Base-by-base conservation (phyloP, 2,329 filamentous ascomycete species). In the Phialocephala subalpina region DNA sequence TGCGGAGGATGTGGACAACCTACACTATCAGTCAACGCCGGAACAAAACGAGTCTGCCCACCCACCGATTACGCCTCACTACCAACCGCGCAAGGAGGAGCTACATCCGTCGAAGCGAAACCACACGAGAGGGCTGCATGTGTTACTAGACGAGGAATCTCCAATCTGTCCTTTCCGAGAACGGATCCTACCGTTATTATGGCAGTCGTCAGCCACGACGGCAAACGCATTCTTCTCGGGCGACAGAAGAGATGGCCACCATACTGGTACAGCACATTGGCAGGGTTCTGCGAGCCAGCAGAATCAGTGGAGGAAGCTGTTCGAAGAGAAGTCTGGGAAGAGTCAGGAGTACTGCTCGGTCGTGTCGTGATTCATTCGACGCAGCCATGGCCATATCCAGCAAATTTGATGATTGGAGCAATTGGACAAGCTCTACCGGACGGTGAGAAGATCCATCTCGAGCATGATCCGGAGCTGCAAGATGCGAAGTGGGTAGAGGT, bases 141-240 rank as follows among this genome's bases (percentile, higher is more conserved):
- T 79, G 89, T 87, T 8, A 97, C 94, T 0, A 88, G 96, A 62
- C 91, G 88, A 45, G 94, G 93, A 29, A 82, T 99, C 55, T 97
- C 94, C 36, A 99, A 99, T 80, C 84, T 97, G 61, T 91, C 86
- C 75, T 98, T 97, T 83, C 95, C 95, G 2, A 88, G 94, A 59
- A 97, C 95, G 1, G 90, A 92, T 71, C 90, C 90, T 0, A 92
- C 90, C 2, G 94, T 98, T 77, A 99, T 99, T 80, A 94, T 97
- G 81, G 95, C 94, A 0, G 90, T 97, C 12, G 87, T 98, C 36
- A 97, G 92, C 61, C 84, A 90, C 59, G 92, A 97, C 72, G 91
- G 91, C 58, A 86, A 90, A 70, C 69, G 74, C 1, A 65, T 77
- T 7, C 87, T 99, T 8, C 90, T 99, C 0, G 96, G 96, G 42